These are phyloP conservation scores for Lotus japonicus DNA, from an alignment of 306 rosid genomes.

Conservation along the genomic window DNA sequence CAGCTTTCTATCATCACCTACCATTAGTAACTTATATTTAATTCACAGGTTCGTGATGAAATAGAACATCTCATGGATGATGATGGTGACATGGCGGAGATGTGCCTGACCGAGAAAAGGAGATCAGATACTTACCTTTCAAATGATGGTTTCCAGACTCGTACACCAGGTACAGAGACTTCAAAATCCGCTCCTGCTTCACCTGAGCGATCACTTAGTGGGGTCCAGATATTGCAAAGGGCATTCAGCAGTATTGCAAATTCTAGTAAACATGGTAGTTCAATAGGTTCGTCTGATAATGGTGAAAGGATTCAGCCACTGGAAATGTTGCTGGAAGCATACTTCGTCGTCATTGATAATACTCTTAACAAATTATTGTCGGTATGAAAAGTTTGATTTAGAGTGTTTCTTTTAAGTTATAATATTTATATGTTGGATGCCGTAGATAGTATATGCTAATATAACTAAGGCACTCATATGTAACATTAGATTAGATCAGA, in stretches of 20 bases:
- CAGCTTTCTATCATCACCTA: background rate
- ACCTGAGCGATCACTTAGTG: slow-evolving; percentile 54
- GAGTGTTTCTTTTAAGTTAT: background rate
- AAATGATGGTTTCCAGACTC: slow-evolving; percentile 40
- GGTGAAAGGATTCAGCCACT: slow-evolving; percentile 71
- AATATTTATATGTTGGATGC: background rate
- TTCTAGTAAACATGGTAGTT: slow-evolving; percentile 70
- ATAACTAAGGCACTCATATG: background rate
- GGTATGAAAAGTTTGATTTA: slow-evolving; percentile 44
- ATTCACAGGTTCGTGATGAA: slow-evolving; percentile 89
- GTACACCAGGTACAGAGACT: slow-evolving; percentile 21
- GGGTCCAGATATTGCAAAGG: slow-evolving; percentile 58
- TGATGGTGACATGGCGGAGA: slow-evolving; percentile 99
- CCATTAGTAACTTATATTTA: slow-evolving; percentile 8
- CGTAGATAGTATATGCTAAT: background rate
- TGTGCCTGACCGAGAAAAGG: slow-evolving; percentile 96
- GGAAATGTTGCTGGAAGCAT: slow-evolving; percentile 97
- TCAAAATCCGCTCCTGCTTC: slow-evolving; percentile 81
- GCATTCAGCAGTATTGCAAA: slow-evolving; percentile 58
- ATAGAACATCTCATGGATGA: slow-evolving; percentile 99
- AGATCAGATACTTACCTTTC: slow-evolving; percentile 40
- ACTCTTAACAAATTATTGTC: slow-evolving; percentile 72
- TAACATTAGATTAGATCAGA: background rate
- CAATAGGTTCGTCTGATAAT: slow-evolving; percentile 41
- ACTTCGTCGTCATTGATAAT: slow-evolving; percentile 89